Conservation (phyloP, 1,284 basidiomycete species). For the Ganoderma multipileum region DNA sequence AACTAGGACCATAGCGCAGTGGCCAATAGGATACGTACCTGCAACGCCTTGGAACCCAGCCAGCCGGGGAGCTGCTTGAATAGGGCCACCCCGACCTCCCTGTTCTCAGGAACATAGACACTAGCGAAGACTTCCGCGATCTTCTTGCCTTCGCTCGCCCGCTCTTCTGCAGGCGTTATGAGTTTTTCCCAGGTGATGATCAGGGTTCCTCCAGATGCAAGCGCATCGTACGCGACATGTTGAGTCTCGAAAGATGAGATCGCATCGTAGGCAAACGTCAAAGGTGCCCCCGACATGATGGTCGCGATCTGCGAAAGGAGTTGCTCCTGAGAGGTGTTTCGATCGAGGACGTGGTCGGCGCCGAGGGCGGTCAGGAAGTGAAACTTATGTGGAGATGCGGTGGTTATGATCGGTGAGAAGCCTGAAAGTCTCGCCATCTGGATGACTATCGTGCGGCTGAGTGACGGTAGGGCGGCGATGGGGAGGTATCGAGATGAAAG, state of each 20-base stretch:
- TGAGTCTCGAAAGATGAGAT: conserved; percentile 30
- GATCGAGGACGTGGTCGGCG: conserved; percentile 34
- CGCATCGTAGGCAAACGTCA: conserved; percentile 45
- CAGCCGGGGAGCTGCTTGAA: conserved; percentile 8
- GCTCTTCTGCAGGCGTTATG: conserved; percentile 1
- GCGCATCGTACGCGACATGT: conserved; percentile 32
- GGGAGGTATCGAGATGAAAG: conserved; percentile 5
- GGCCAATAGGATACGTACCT: conserved; percentile 7
- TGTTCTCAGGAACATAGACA: conserved; percentile 36
- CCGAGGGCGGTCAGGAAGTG: conserved; percentile 45
- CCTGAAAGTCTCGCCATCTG: conserved; percentile 55
- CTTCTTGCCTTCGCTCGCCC: conserved; percentile 16
- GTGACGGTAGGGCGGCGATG: not conserved
- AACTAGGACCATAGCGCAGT: not conserved
- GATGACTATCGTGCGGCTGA: conserved; percentile 35
- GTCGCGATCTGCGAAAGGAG: conserved; percentile 30
- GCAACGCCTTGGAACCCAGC: conserved; percentile 22
- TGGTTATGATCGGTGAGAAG: conserved; percentile 55
- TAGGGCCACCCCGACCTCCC: conserved; percentile 1
- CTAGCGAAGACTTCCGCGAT: conserved; percentile 18
- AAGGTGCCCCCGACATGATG: conserved; percentile 22
- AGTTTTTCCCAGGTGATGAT: conserved; percentile 8
- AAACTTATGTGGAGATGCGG: conserved; percentile 51
- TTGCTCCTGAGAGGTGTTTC: conserved; percentile 23
- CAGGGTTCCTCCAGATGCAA: conserved; percentile 34